phyloP scores from a whole-genome alignment of 176 grass and related monocot species.

The Musa beccarii region DNA sequence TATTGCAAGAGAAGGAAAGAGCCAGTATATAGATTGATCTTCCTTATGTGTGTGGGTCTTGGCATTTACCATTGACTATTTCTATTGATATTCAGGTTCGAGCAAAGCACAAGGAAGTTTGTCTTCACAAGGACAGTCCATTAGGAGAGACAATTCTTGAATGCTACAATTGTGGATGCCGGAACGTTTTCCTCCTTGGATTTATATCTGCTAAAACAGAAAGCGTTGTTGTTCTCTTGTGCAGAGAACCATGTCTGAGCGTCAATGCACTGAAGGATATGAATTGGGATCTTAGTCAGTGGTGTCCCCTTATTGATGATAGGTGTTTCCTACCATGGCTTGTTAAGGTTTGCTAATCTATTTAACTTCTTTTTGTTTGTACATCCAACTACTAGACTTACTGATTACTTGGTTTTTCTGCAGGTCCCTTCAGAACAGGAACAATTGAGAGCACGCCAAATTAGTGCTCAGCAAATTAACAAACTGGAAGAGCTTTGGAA shows the following conservation, averaged over 20 bases:
- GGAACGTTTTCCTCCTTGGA: constrained; percentile 97
- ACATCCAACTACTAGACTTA: constrained; percentile 3
- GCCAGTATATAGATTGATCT: not conserved
- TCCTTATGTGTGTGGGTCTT: not conserved
- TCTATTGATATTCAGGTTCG: constrained; percentile 47
- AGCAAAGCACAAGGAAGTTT: constrained; percentile 98
- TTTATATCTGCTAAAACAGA: constrained; percentile 98
- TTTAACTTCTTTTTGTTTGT: constrained; percentile 1
- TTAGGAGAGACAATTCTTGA: constrained; percentile 98
- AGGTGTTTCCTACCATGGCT: constrained; percentile 96
- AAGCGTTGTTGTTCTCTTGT: constrained; percentile 92
- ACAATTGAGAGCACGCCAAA: constrained; percentile 88
- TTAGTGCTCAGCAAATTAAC: constrained; percentile 99
- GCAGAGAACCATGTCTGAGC: constrained; percentile 97
- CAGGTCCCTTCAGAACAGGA: constrained; percentile 98
- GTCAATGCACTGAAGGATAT: constrained; percentile 98
- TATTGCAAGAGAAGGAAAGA: not conserved
- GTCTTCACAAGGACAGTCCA: constrained; percentile 93
- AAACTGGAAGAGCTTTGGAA: constrained; percentile 99
- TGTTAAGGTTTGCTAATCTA: constrained; percentile 63
- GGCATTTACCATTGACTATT: not conserved
- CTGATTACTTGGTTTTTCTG: constrained; percentile 18
- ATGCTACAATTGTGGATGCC: constrained; percentile 95
- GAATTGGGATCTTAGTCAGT: constrained; percentile 99
- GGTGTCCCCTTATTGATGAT: constrained; percentile 98